phyloP scores from a whole-genome alignment of 345 rosid genomes.

The Citrus glauca region DNA sequence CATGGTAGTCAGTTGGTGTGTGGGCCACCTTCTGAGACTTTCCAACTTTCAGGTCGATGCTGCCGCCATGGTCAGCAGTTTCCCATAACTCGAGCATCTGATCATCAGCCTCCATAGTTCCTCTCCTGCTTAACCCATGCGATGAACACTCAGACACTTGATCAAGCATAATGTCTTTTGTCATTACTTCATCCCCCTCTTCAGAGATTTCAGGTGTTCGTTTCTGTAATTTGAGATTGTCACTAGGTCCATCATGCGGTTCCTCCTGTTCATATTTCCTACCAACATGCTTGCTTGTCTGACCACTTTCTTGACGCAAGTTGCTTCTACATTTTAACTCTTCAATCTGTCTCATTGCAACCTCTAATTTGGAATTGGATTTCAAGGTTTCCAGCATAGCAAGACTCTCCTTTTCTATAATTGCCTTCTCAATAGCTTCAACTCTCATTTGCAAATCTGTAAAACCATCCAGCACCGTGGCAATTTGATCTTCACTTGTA shows the following conservation, averaged over 20 bases:
- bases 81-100: slow-evolving; percentile 58
- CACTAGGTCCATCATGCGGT: slow-evolving; percentile 11
- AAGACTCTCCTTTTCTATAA: slow-evolving; percentile 59
- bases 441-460: slow-evolving; percentile 51
- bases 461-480: slow-evolving; percentile 22
- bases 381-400: slow-evolving; percentile 45
- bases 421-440: slow-evolving; percentile 57
- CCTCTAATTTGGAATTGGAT: slow-evolving; percentile 53
- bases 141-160: slow-evolving; percentile 85
- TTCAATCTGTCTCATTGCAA: slow-evolving; percentile 49
- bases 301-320: slow-evolving; percentile 19
- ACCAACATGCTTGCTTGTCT: slow-evolving; percentile 30
- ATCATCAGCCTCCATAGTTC: slow-evolving; percentile 46
- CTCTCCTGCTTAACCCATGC: slow-evolving; percentile 69
- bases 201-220: slow-evolving; percentile 40
- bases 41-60: slow-evolving; percentile 43
- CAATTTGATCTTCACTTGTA: slow-evolving; percentile 24
- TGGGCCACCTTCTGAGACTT: slow-evolving; percentile 29
- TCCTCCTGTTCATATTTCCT: slow-evolving; percentile 33
- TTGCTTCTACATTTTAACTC: slow-evolving; percentile 37
- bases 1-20: slow-evolving; percentile 6
- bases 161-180: slow-evolving; percentile 94
- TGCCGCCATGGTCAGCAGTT: slow-evolving; percentile 38
- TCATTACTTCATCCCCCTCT: slow-evolving; percentile 57
- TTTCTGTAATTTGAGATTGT: slow-evolving; percentile 38